phyloP scores from a whole-genome alignment of 306 rosid species.

The Gynostemma pentaphyllum region DNA sequence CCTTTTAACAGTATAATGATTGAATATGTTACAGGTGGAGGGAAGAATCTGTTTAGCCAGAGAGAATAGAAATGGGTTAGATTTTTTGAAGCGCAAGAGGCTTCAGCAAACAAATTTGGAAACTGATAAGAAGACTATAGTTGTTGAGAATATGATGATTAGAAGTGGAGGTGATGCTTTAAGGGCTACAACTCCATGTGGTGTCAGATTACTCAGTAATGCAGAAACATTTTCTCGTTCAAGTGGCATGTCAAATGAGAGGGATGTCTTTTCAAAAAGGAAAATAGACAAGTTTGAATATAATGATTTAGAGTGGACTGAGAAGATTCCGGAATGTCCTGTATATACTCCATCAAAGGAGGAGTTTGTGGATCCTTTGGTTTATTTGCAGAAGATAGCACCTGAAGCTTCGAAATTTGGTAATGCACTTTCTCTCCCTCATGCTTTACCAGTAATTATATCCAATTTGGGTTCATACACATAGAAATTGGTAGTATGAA shows the following conservation, averaged over 20 bases:
- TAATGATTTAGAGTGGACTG: constrained; percentile 73
- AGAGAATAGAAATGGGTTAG: constrained; percentile 74
- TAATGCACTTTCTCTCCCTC: constrained; percentile 14
- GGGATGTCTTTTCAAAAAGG: constrained; percentile 47
- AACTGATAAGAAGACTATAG: constrained; percentile 29
- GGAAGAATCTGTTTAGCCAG: constrained; percentile 55
- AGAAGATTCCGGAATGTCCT: constrained; percentile 83
- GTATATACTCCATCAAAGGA: constrained; percentile 78
- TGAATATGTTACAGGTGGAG: constrained; percentile 51
- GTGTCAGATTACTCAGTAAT: constrained; percentile 53
- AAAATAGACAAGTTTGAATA: constrained; percentile 82
- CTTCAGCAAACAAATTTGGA: constrained; percentile 53
- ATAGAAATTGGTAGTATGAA: neutral
- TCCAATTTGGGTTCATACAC: neutral
- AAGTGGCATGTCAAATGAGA: constrained; percentile 16
- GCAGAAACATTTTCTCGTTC: constrained; percentile 20
- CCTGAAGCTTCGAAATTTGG: constrained; percentile 98
- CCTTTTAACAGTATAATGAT: no score
- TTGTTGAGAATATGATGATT: constrained; percentile 43
- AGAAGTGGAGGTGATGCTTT: constrained; percentile 98
- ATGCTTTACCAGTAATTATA: neutral
- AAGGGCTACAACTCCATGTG: constrained; percentile 66
- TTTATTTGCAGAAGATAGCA: constrained; percentile 86
- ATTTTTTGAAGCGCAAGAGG: constrained; percentile 66
- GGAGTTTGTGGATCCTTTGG: constrained; percentile 87